Evolutionary conservation across 2,329 filamentous ascomycete species (phyloP), one percentile per base, ranked within the genome.

Genomic region (Clarireedia monteithiana): DNA sequence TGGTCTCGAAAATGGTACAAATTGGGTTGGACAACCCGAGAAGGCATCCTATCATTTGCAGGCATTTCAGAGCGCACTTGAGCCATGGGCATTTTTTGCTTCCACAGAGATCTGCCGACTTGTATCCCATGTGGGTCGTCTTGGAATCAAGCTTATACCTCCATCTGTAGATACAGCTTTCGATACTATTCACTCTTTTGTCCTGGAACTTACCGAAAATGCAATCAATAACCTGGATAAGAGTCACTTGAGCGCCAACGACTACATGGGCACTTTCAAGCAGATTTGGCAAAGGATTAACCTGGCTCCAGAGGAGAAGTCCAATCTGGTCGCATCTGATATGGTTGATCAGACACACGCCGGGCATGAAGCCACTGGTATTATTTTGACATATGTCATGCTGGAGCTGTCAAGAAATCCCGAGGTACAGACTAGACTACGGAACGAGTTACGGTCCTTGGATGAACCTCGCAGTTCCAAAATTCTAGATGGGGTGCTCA

Each of bases 271-370:
- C 4, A 49, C 26, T 4, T 49, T 17, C n/a, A 27, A 27, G 5
- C 3, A 39, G 5, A 20, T 50, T 4, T 36, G 48, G 30, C 20
- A 50, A 24, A 50, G 27, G 26, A 20, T 38, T 20, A n/a, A 38
- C 2, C 10, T 24, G n/a, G 9, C 26, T 34, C 50, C 27, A 45
- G 27, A 46, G 7, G 26, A 57, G 27, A 48, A 47, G 9, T 44
- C 53, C 3, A n/a, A 52, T 2, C 26, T 38, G 2, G 17, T 89
- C 24, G 85, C 86, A 2, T 86, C 82, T 27, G 88, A 91, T 65
- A 73, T 89, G 55, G 76, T 89, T 38, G 88, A 91, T 63, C 87
- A 92, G 61, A 74, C 89, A 2, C 79, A 86, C 1, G 88, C 88
- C 0, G 88, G 87, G 1, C 86, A 89, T 60, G 88, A 92, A 66